Evolutionary conservation across 2,329 filamentous ascomycete genomes (phyloP).

Genomic region (Akanthomyces lecanii): DNA sequence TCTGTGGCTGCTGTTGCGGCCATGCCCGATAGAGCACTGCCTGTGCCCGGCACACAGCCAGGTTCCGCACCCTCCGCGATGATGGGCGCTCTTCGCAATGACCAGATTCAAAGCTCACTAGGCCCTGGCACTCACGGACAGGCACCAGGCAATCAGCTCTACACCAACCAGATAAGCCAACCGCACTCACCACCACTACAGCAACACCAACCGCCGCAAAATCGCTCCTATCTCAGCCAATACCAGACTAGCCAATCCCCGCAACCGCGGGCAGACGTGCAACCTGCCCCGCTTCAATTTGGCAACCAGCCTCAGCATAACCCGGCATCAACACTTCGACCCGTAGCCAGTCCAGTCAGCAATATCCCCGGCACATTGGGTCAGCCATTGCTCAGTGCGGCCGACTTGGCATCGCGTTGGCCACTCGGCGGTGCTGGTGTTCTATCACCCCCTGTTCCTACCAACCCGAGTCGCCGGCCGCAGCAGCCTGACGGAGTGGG

Average conservation of each 20-base stretch:
- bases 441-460: not conserved
- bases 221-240: conserved; percentile 20
- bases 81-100: not conserved
- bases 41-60: conserved; percentile 23
- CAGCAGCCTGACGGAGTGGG: conserved; percentile 32
- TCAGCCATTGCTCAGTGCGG: not conserved
- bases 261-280: conserved; percentile 18
- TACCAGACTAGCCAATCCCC: conserved; percentile 2
- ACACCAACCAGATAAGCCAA: conserved; percentile 2
- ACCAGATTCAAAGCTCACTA: not conserved
- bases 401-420: conserved; percentile 1
- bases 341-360: not conserved
- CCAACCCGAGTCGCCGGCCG: conserved; percentile 21
- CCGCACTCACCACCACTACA: not conserved
- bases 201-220: conserved; percentile 12
- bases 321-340: not conserved
- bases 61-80: conserved; percentile 21
- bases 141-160: not conserved
- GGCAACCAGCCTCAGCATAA: conserved; percentile 14
- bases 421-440: not conserved
- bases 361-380: conserved; percentile 15
- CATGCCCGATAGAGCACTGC: conserved; percentile 19
- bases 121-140: not conserved
- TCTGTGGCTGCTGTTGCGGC: conserved; percentile 19
- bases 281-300: conserved; percentile 18